Base-by-base conservation (phyloP, 192 early-diverging fungal species). In the Coemansia sp. region DNA sequence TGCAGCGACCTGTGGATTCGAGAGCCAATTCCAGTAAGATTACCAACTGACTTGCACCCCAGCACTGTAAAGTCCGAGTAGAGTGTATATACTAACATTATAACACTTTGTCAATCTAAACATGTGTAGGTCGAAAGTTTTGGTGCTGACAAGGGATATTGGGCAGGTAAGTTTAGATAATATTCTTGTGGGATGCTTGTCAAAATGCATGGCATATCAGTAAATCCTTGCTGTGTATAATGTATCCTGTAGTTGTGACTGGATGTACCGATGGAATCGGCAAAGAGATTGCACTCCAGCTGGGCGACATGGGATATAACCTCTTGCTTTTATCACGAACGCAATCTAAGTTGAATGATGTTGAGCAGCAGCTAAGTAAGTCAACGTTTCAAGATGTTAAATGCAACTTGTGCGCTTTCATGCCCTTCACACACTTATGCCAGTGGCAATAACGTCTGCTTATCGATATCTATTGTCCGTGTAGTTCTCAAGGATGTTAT, bases 211-310 rank as follows among this genome's bases (percentile, higher is more conserved):
- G 55, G 3, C 3, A 40, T 52, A 17, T 49, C 32, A 49, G 30
- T 13, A 7, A 7, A 43, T 43, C 0, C 6, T 23, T 47, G 14
- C 3, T 47, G 10, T 35, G 16, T 47, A 23, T 30, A 6, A 33
- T 40, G 7, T 52, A 14, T 1, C 11, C 2, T 61, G 33, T 82
- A 82, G 79, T 99, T 62, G 88, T 99, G 13, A 99, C 97, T 33
- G 97, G 97, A 63, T 95, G 94, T 23, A 94, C 95, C 13, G 97
- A 97, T 73, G 97, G 96, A 32, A 97, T 99, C 79, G 97, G 97
- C 39, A 93, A 89, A 67, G 93, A 96, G 76, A 93, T 97, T 62
- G 95, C 95, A 6, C 75, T 88, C 21, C 94, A 99, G 78, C 82
- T 99, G 28, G 94, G 93, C 5, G 77, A 89, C 47, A 82, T 86